Evolutionary conservation across 129 eudicot species (phyloP).

Genomic region (Heracleum sosnowskyi): DNA sequence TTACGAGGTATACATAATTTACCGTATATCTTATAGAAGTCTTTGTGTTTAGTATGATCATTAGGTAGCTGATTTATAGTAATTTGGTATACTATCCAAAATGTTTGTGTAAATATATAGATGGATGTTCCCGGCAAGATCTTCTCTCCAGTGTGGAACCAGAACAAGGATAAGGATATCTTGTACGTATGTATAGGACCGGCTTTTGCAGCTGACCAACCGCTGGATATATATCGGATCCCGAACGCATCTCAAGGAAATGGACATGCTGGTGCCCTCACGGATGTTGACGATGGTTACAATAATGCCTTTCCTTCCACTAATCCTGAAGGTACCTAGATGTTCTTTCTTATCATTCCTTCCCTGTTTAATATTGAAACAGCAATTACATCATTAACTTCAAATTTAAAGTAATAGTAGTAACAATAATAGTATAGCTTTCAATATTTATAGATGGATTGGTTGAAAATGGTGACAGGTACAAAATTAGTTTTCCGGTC

Average conservation of each 20-base stretch:
- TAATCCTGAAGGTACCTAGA: neutral
- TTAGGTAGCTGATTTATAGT: neutral
- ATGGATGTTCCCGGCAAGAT: neutral
- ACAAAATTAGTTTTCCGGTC: conserved; percentile 1
- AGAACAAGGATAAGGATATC: neutral
- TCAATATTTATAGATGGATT: neutral
- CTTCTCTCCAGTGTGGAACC: neutral
- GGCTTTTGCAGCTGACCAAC: neutral
- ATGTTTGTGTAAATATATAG: neutral
- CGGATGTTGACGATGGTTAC: neutral
- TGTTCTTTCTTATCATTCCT: neutral
- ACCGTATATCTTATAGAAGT: neutral
- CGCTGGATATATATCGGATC: neutral
- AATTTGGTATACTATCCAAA: neutral
- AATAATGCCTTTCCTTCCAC: conserved; percentile 9
- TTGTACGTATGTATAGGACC: neutral
- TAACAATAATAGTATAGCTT: neutral
- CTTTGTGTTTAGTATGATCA: neutral
- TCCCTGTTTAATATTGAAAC: neutral
- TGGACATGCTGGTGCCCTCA: neutral
- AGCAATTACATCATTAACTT: neutral
- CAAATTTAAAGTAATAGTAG: no score
- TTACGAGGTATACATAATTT: neutral
- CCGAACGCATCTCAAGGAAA: neutral
- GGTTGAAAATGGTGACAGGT: conserved; percentile 2